Percentiles rank a stretch among this genome's conserved stretches.
Evolutionary conservation across 768 basidiomycete genomes (phyloP).

Genomic region (Mrakia hoshinonis): DNA sequence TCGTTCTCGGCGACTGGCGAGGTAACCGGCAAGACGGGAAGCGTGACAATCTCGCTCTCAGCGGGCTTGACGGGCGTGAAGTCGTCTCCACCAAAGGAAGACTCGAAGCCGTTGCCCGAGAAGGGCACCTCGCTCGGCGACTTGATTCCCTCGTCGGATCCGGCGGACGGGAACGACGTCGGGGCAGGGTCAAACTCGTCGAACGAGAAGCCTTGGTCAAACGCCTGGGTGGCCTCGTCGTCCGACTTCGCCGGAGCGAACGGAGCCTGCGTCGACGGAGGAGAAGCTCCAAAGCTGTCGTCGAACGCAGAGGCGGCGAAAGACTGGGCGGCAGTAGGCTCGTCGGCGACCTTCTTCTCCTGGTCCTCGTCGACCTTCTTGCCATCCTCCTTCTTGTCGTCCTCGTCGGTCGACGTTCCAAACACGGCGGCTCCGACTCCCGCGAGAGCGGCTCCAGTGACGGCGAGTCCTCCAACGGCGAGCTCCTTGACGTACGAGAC

Average conservation of each 20-base stretch:
- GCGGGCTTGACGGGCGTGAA: conserved; percentile 9
- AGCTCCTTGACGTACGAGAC: conserved; percentile 21
- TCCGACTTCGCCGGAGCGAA: background rate
- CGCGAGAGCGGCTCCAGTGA: conserved; percentile 31
- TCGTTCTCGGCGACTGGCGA: background rate
- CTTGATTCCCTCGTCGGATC: conserved; percentile 32
- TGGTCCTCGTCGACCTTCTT: conserved; percentile 8
- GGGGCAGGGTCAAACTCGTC: conserved; percentile 13
- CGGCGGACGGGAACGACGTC: conserved; percentile 13
- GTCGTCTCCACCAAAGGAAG: conserved; percentile 22
- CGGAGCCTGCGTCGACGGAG: conserved; percentile 4
- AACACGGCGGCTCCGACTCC: conserved; percentile 34
- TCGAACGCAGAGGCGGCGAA: conserved; percentile 10
- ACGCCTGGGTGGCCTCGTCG: conserved; percentile 4
- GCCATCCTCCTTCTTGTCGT: conserved; percentile 26
- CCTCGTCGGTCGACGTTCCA: conserved; percentile 32
- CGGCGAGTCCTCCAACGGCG: conserved; percentile 28
- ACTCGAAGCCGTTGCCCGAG: background rate
- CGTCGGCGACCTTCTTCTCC: conserved; percentile 4
- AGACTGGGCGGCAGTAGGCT: background rate
- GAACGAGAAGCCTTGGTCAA: conserved; percentile 13
- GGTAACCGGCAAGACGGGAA: background rate
- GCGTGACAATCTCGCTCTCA: background rate
- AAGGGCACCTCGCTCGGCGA: conserved; percentile 11
- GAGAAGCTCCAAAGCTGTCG: conserved; percentile 14